Percentiles rank a stretch among this genome's conserved stretches.
Evolutionary conservation across 306 rosid genomes (phyloP).

Genomic region (Castanea sativa): DNA sequence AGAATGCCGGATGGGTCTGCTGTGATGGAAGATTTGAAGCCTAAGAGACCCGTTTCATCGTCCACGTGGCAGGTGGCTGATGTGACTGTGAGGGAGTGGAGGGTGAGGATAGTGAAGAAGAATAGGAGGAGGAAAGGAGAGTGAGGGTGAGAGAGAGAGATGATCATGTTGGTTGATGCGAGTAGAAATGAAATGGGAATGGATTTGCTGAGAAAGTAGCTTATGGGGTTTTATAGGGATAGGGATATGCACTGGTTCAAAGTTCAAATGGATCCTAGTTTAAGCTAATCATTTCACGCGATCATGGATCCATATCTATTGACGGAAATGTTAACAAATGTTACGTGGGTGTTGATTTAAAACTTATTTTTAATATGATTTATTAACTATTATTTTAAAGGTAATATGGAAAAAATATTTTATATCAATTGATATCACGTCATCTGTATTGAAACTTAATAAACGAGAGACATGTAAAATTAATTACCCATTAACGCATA

Average conservation of each 20-base stretch:
- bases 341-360: too few species aligned
- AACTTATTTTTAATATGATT: too few species aligned
- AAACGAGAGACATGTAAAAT: too few species aligned
- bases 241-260: not conserved
- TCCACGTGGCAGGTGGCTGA: slow-evolving; percentile 57
- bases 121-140: not conserved
- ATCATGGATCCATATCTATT: too few species aligned
- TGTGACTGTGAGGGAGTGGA: not conserved
- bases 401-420: too few species aligned
- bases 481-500: too few species aligned
- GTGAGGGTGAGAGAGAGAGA: not conserved
- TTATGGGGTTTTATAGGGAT: not conserved
- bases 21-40: slow-evolving; percentile 64
- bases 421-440: accelerated
- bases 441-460: accelerated
- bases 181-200: not conserved
- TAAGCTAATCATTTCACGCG: not conserved
- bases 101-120: slow-evolving; percentile 7
- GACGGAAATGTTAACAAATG: too few species aligned
- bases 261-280: not conserved
- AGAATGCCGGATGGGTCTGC: slow-evolving; percentile 72
- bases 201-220: not conserved
- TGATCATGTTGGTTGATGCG: not conserved
- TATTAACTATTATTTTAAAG: too few species aligned
- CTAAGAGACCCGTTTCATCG: slow-evolving; percentile 63